These are phyloP conservation scores for Penicillium crystallinum DNA, from an alignment of 495 filamentous ascomycete genomes.

Conservation along the genomic window DNA sequence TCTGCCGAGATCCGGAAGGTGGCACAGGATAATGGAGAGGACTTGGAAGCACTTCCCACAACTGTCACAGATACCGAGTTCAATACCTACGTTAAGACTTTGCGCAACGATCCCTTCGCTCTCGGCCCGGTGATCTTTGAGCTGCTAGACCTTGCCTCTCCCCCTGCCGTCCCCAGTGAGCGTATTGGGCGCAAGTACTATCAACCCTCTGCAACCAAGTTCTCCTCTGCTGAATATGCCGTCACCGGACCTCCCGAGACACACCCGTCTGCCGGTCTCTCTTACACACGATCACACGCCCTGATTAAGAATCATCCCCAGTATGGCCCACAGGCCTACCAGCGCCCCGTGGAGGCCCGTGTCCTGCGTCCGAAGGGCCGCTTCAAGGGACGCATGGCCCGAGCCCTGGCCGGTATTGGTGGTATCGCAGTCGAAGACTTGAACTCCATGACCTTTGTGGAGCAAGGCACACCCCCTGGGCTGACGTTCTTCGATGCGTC, in stretches of 20 bases:
- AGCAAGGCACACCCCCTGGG: constrained; percentile 30
- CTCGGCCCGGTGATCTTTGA: constrained; percentile 43
- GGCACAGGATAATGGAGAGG: constrained; percentile 46
- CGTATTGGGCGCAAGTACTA: constrained; percentile 34
- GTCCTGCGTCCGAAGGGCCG: constrained; percentile 50
- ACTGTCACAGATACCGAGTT: constrained; percentile 59
- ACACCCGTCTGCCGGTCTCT: constrained; percentile 86
- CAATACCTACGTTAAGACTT: constrained; percentile 51
- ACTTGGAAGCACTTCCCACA: constrained; percentile 26
- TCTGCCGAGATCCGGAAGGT: constrained; percentile 35
- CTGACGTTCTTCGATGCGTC: constrained; percentile 52
- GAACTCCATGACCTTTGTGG: constrained; percentile 34
- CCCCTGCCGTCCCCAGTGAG: constrained; percentile 33
- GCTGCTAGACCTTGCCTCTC: constrained; percentile 46
- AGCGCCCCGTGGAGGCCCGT: constrained; percentile 62
- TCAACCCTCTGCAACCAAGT: constrained; percentile 31
- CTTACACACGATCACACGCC: constrained; percentile 69
- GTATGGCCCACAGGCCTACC: constrained; percentile 67
- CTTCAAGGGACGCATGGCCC: constrained; percentile 29
- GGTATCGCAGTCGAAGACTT: constrained; percentile 47
- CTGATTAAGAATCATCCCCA: constrained; percentile 72
- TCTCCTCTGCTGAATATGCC: constrained; percentile 47
- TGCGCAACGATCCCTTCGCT: constrained; percentile 50
- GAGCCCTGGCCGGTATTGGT: constrained; percentile 45
- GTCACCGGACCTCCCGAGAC: constrained; percentile 67